A percentile compares a stretch with the other conserved stretches of the same genome.
phyloP scores from a whole-genome alignment of 2,329 filamentous ascomycete species.

The Neonectria magnoliae region DNA sequence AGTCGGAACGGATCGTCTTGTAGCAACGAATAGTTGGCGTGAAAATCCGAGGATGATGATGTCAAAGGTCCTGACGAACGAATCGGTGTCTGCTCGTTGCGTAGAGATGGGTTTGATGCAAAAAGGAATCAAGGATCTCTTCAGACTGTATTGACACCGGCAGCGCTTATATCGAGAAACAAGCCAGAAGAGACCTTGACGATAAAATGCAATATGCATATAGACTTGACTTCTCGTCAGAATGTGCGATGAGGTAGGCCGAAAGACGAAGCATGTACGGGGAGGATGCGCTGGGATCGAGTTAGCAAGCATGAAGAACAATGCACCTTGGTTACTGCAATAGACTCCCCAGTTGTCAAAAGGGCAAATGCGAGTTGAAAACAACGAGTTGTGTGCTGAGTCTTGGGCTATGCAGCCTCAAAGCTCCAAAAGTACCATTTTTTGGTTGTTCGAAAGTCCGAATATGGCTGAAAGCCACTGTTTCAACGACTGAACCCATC shows the following conservation, averaged over 20 bases:
- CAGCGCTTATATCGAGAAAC: not conserved
- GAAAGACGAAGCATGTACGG: not conserved
- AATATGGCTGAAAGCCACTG: constrained; percentile 8
- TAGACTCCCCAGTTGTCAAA: not conserved
- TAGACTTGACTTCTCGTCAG: not conserved
- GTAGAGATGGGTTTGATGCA: not conserved
- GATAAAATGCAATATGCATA: no score
- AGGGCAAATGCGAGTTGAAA: not conserved
- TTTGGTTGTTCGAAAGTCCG: not conserved
- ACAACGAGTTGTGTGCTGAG: no score
- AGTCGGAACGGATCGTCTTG: not conserved
- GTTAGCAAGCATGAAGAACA: not conserved
- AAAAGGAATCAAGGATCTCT: no score
- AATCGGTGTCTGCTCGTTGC: not conserved
- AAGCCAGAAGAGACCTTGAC: not conserved
- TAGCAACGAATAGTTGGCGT: not conserved
- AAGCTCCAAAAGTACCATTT: not conserved
- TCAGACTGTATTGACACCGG: not conserved
- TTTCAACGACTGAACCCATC: not conserved
- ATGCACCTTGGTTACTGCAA: no score
- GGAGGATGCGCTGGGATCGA: not conserved
- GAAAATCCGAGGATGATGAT: not conserved
- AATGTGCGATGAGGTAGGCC: not conserved
- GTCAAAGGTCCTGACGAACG: not conserved
- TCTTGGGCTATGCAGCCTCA: not conserved